Evolutionary conservation across 805 yeast genomes (phyloP), one percentile per base, ranked within the genome.

Genomic region (Candida awuae): DNA sequence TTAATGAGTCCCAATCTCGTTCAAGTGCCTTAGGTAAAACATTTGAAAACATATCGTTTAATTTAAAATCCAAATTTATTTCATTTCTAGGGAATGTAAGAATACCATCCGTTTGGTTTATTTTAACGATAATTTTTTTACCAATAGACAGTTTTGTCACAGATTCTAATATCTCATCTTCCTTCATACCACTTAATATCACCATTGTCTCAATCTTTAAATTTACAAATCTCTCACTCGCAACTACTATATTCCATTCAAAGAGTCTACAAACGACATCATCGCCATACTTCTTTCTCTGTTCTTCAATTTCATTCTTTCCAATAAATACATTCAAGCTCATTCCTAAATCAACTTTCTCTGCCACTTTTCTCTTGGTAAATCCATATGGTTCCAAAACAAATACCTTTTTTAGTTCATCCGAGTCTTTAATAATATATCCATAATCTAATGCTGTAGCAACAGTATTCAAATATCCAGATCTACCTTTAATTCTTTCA

Each of bases 31-130:
- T 15, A 3, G 44, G 44, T 14, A 41, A 10, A 17, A 12, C 19
- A 10, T 18, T 19, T 1, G 22, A n/a, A 12, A 41, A 33, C 13
- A 41, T 25, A 6, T 32, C 22, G 20, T 32, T 32, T 10, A 32
- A 19, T 19, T 29, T 15, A 8, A 15, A 8, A 14, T 34, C 19
- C 7, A 20, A 17, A 3, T 13, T 13, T 13, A 12, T 14, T 14
- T 13, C n/a, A 17, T 21, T 14, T 15, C 32, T 22, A 1, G 43
- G 43, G 17, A 41, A 36, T 10, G 27, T 15, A 4, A 41, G 15
- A 2, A 36, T 32, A 8, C 39, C 43, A 7, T 32, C 43, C 14
- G 46, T 48, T 29, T 56, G 50, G 39, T 59, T 57, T 3, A 59
- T 44, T 17, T 38, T 35, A 5, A 54, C 61, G n/a, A 34, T 23